Evolutionary conservation across 2,329 filamentous ascomycete species (phyloP).

Genomic region (Sarocladium strictum): DNA sequence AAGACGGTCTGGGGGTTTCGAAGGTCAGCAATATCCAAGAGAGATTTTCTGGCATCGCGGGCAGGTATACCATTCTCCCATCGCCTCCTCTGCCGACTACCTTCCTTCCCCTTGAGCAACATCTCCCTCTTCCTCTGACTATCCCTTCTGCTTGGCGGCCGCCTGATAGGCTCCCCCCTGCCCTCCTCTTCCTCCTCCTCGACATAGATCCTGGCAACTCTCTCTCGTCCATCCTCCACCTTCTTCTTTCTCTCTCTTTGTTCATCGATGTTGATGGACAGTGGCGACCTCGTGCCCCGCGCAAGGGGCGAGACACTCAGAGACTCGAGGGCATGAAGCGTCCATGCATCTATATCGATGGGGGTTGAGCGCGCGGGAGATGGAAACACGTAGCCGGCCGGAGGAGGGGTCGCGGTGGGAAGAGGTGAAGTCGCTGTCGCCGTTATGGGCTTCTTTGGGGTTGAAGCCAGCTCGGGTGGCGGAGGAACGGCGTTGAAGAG

Average conservation of each 20-base stretch:
- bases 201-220: slow-evolving; percentile 11
- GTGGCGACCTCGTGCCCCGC: slow-evolving; percentile 55
- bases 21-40: slow-evolving; percentile 2
- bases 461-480: slow-evolving; percentile 30
- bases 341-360: slow-evolving; percentile 64
- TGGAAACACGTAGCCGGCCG: slow-evolving; percentile 13
- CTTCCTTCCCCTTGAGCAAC: slow-evolving; percentile 83
- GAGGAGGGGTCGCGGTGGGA: slow-evolving; percentile 11
- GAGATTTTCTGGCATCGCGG: no score
- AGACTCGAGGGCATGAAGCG: slow-evolving; percentile 49
- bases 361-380: slow-evolving; percentile 18
- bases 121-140: slow-evolving; percentile 61
- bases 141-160: slow-evolving; percentile 44
- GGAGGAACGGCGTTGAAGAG: slow-evolving; percentile 49
- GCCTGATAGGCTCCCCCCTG: neutral
- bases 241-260: slow-evolving; percentile 9
- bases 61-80: slow-evolving; percentile 85
- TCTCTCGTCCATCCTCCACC: neutral
- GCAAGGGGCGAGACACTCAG: slow-evolving; percentile 49
- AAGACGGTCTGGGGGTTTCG: slow-evolving; percentile 62
- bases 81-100: slow-evolving; percentile 74
- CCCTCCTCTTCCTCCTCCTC: slow-evolving; percentile 9
- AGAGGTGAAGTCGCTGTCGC: no score
- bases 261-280: slow-evolving; percentile 73
- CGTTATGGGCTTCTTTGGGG: slow-evolving; percentile 5